phyloP scores from a whole-genome alignment of 2,329 filamentous ascomycete species.

The Microsporum audouinii region DNA sequence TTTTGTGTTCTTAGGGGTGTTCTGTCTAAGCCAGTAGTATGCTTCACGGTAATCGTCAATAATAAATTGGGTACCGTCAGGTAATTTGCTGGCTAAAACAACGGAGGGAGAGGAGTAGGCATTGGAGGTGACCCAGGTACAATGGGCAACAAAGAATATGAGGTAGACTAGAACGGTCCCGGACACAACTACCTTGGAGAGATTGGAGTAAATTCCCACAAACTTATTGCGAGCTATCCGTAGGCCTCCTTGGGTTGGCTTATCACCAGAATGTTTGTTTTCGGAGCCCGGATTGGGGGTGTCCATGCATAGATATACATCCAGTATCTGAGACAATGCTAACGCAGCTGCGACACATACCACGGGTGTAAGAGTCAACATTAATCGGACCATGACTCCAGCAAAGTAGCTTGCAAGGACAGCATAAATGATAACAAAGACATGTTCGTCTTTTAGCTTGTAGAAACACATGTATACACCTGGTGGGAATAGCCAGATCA shows the following conservation, averaged over 20 bases:
- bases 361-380: conserved; percentile 92
- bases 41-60: conserved; percentile 99
- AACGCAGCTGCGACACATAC: conserved; percentile 91
- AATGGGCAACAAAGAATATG: conserved; percentile 88
- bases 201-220: conserved; percentile 69
- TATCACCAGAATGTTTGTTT: conserved; percentile 29
- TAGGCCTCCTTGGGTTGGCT: conserved; percentile 38
- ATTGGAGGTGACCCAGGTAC: conserved; percentile 98
- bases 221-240: conserved; percentile 60
- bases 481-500: conserved; percentile 98
- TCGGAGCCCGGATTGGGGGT: conserved; percentile 47
- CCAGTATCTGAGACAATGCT: conserved; percentile 74
- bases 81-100: conserved; percentile 80
- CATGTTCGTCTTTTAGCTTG: conserved; percentile 85
- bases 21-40: conserved; percentile 98
- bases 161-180: conserved; percentile 66
- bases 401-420: conserved; percentile 96
- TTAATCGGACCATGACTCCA: conserved; percentile 97
- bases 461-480: conserved; percentile 98
- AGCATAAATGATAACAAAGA: conserved; percentile 96
- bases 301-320: conserved; percentile 64
- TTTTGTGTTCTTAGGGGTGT: conserved; percentile 88
- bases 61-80: conserved; percentile 93
- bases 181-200: conserved; percentile 71
- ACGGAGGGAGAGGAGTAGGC: conserved; percentile 98